Evolutionary conservation across 2,329 filamentous ascomycete species (phyloP).

Genomic region (Botrytis sinoallii): DNA sequence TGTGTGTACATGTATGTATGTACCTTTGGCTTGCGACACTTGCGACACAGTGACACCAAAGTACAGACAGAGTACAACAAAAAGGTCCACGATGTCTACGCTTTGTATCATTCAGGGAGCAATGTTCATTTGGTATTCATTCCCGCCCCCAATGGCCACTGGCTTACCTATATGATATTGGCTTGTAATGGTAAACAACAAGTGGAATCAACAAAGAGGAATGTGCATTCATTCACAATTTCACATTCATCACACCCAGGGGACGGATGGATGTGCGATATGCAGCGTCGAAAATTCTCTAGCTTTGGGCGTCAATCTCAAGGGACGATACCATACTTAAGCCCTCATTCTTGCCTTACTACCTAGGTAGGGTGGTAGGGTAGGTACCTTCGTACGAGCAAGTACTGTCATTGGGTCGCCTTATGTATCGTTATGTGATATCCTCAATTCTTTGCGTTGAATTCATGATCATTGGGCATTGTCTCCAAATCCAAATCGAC

Average conservation of each 20-base stretch:
- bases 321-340: neutral
- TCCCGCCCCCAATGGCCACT: neutral
- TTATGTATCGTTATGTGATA: neutral
- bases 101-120: neutral
- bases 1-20: no score
- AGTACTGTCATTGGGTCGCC: constrained; percentile 1
- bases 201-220: neutral
- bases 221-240: neutral
- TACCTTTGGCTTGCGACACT: neutral
- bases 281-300: neutral
- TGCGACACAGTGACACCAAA: neutral
- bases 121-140: neutral
- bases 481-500: neutral
- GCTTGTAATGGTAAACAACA: neutral
- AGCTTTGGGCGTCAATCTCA: constrained; percentile 13
- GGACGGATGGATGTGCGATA: no score
- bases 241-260: neutral
- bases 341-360: neutral
- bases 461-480: neutral
- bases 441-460: neutral
- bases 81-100: neutral
- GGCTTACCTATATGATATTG: neutral
- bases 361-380: no score
- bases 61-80: neutral
- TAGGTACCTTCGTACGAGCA: neutral